Base-by-base conservation (phyloP, 1,284 basidiomycete species). In the Ceratorhiza oryzae-sativae region DNA sequence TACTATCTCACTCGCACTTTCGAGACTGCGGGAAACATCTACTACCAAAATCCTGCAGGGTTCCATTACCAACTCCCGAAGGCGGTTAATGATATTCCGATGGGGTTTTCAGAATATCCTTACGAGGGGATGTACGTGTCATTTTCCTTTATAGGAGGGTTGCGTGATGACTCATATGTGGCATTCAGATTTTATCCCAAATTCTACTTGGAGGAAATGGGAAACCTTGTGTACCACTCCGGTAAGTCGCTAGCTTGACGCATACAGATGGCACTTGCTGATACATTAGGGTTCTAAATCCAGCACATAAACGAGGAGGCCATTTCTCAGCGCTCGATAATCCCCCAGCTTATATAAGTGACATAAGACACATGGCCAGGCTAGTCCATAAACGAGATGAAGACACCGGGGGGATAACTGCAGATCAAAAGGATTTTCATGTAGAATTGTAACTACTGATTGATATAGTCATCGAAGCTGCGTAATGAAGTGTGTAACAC, bases 1-100 rank as follows among this genome's bases (percentile, higher is more conserved):
- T 74, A 74, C 48, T 72, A 72, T 25, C 62, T 74, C n/a, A 74
- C 71, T n/a, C 51, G 30, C 1, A 68, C 73, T 2, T 72, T 72
- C 30, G 71, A 59, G 15, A 72, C 73, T 12, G 42, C 73, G 10
- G 27, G 68, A 8, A 70, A 60, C 49, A 39, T 49, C 20, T 74
- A 74, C 41, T 71, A 59, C 8, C 58, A 74, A 15, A 74, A 74
- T 45, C 45, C 46, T 8, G 36, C 23, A 8, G 63, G 30, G n/a
- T 68, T 67, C 30, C 27, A 63, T 4, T n/a, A 25, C 34, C 32
- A 59, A 10, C 18, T 60, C 12, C 32, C 56, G 1, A 67, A 70
- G 39, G 61, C 73, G 1, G 56, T 23, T 15, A 74, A 48, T n/a
- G 12, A 45, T 9, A 48, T 68, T 23, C 73, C 73, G 0, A 58